Evolutionary conservation across 805 yeast genomes (phyloP), one percentile per base, ranked within the genome.

Genomic region (Spathaspora arborariae): DNA sequence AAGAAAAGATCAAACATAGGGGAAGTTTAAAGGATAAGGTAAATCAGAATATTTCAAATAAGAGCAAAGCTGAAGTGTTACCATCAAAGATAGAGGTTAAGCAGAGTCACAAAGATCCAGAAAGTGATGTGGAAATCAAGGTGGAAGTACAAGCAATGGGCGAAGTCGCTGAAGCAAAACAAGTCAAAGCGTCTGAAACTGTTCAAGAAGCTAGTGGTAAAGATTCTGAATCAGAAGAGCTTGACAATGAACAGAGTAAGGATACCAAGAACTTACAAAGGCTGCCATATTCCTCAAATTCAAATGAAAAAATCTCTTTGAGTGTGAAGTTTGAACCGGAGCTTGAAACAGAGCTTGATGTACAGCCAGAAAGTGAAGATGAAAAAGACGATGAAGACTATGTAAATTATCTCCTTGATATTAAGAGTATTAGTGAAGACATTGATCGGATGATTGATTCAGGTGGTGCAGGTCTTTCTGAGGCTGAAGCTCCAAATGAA

Each of bases 391-490:
- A 45, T 20, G 38, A 34, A 6, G 44, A 47, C 15, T 41, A 22
- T 44, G 45, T 51, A 3, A 50, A 52, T 15, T 57, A 55, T 34
- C 51, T 59, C 15, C 43, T 51, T 15, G 63, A 56, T 22, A 56
- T 59, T 20, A 46, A 49, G 39, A 48, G 50, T 8, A 51, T 59
- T 3, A 13, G n/a, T 13, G 16, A 30, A 6, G 35, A 30, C n/a
- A 30, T 30, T 13, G 35, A 13, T 51, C 55, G 21, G 3, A 3
- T 30, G 35, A 13, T n/a, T 30, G 42, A 47, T n/a, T 56, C 20
- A 3, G 21, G 9, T 35, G 39, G n/a, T 4, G 18, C 16, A 18
- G 8, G n/a, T 18, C n/a, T 30, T 30, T 30, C 35, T 30, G 3
- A 7, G 11, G 33, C n/a, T 30, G 16, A 30, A 30, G 6, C 19